phyloP scores from a whole-genome alignment of 2,329 filamentous ascomycete species.

The Fusarium sororula region DNA sequence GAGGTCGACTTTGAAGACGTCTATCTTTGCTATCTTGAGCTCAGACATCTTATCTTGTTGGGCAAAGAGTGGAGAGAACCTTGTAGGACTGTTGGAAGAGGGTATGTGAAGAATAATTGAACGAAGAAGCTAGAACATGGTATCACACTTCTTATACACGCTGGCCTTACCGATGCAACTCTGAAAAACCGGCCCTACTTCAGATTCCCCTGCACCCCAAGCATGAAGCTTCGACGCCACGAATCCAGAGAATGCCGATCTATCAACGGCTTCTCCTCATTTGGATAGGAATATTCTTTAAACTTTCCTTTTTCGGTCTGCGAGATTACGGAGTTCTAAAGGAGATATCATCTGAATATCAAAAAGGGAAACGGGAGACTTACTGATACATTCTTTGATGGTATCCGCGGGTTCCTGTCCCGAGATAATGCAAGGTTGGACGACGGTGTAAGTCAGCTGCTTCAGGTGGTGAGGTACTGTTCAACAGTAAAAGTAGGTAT shows the following conservation, averaged over 20 bases:
- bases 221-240: neutral
- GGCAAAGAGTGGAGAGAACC: neutral
- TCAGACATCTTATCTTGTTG: conserved; percentile 43
- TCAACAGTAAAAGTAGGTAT: neutral
- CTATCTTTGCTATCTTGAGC: conserved; percentile 31
- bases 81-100: neutral
- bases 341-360: neutral
- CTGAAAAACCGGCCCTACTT: neutral
- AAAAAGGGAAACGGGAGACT: neutral
- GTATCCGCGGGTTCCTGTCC: conserved; percentile 2
- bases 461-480: neutral
- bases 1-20: conserved; percentile 25
- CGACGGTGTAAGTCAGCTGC: conserved; percentile 4
- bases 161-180: neutral
- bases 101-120: neutral
- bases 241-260: neutral
- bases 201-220: neutral
- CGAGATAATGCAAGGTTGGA: neutral
- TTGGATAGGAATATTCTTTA: neutral
- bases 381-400: neutral
- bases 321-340: neutral
- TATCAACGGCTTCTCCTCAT: neutral
- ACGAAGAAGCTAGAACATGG: too few species aligned
- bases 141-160: neutral
- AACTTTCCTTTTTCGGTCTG: neutral